Conservation (phyloP, 176 grass and related monocot genomes). For the Carex scoparia region DNA sequence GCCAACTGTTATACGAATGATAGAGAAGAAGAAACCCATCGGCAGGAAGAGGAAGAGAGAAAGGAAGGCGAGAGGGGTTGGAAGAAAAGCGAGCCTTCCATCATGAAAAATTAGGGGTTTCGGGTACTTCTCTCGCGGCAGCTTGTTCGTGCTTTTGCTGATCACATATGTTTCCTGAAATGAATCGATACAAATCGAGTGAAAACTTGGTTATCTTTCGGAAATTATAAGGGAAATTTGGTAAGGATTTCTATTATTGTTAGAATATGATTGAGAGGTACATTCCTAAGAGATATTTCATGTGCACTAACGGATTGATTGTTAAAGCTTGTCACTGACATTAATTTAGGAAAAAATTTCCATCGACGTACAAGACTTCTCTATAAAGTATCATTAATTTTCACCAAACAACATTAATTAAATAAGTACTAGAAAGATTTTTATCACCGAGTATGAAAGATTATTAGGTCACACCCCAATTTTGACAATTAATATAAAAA, state of each 20-base stretch:
- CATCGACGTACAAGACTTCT: neutral
- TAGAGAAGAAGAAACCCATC: conserved; percentile 44
- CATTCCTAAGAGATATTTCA: neutral
- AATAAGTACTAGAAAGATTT: neutral
- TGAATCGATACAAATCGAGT: neutral
- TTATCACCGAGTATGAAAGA: neutral
- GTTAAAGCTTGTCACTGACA: neutral
- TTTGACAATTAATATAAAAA: too few species aligned
- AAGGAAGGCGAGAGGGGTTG: conserved; percentile 42
- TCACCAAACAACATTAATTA: neutral
- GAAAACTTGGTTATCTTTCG: neutral
- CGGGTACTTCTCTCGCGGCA: conserved; percentile 65
- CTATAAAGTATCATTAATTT: neutral
- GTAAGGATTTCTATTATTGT: neutral
- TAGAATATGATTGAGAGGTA: neutral
- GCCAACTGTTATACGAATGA: conserved; percentile 50
- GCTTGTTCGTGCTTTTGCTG: conserved; percentile 31
- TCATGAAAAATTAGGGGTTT: conserved; percentile 95
- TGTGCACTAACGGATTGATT: neutral
- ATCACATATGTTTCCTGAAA: conserved; percentile 62
- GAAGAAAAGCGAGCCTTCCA: conserved; percentile 72
- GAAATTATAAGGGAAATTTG: neutral
- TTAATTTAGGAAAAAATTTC: neutral
- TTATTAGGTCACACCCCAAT: neutral
- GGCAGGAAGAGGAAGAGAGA: conserved; percentile 71